Evolutionary conservation across 140 eudicot species (phyloP).

Genomic region (Stevia rebaudiana): DNA sequence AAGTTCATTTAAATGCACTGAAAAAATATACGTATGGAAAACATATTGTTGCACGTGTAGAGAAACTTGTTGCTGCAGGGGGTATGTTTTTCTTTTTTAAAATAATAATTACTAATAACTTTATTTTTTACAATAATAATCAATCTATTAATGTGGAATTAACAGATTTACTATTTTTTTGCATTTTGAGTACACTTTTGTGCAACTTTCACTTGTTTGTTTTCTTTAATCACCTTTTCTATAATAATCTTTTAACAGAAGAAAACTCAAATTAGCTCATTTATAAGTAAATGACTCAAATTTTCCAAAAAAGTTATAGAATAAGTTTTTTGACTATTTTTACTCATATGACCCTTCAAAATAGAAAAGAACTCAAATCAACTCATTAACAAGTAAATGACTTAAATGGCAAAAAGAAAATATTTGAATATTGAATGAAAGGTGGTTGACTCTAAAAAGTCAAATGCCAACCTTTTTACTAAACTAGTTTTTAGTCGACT

Average conservation of each 20-base stretch:
- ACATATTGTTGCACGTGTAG: conserved; percentile 97
- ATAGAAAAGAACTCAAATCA: background rate
- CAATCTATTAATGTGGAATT: background rate
- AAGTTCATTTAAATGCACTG: conserved; percentile 88
- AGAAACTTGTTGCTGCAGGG: conserved; percentile 96
- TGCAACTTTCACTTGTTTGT: background rate
- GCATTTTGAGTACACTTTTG: background rate
- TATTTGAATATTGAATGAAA: background rate
- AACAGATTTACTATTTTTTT: background rate
- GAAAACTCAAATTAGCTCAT: background rate
- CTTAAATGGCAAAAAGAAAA: background rate
- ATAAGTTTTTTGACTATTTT: background rate
- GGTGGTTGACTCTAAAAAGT: background rate
- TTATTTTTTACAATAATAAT: background rate
- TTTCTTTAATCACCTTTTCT: background rate
- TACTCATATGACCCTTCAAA: background rate
- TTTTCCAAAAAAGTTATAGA: background rate
- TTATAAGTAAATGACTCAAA: background rate
- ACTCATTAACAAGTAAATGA: background rate
- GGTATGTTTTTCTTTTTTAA: conserved; percentile 46
- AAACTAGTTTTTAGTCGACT: background rate
- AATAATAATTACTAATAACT: background rate
- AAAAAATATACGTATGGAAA: conserved; percentile 95
- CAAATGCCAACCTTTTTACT: background rate
- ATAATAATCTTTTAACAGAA: background rate